Base-by-base conservation (phyloP, 768 basidiomycete genomes). In the Gymnopilus junonius region DNA sequence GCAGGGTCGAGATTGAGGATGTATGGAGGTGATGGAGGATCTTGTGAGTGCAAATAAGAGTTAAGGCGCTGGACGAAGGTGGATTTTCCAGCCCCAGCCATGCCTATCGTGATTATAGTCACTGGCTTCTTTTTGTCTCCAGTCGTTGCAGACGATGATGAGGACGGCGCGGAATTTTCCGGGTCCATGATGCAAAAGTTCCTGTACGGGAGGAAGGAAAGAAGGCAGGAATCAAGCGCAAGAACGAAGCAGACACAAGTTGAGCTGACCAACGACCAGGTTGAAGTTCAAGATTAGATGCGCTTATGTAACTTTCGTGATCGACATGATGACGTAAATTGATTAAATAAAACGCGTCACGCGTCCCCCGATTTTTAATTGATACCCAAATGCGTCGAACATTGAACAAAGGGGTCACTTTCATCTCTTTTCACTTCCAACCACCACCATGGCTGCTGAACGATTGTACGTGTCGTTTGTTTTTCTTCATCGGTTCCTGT, bases 1-100 rank as follows among this genome's bases (percentile, higher is more conserved):
- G 97, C 97, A 6, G 97, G 97, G 75, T 99, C 97, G 63, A 99
- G 90, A 74, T 99, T 99, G 75, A 99, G 85, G 73, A 98, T 90
- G 76, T 99, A 99, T 0, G 97, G 96, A 2, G 91, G 90, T n/a
- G 79, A 77, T 25, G 83, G 82, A 2, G 83, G 86, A 62, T 87
- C 74, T 43, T 78, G 76, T 0, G 89, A 83, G 77, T 97, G 93
- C 50, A 99, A 80, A 78, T 98, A 86, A 14, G 96, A 92, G 75
- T 97, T 98, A 60, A 99, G 89, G 34, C 94, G 87, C 68, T 97
- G 94, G 20, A 99, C 93, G 73, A 99, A 93, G 2, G 97, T 98
- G 6, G 97, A 98, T 80, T 99, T 99, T 64, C 97, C 97, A 3
- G 94, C 94, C 4, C 96, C 96, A 0, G 95, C 96, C 94, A 97